Percentiles rank a stretch among this genome's conserved stretches.
Conservation (phyloP, 495 filamentous ascomycete genomes). For the Aspergillus egyptiacus region DNA sequence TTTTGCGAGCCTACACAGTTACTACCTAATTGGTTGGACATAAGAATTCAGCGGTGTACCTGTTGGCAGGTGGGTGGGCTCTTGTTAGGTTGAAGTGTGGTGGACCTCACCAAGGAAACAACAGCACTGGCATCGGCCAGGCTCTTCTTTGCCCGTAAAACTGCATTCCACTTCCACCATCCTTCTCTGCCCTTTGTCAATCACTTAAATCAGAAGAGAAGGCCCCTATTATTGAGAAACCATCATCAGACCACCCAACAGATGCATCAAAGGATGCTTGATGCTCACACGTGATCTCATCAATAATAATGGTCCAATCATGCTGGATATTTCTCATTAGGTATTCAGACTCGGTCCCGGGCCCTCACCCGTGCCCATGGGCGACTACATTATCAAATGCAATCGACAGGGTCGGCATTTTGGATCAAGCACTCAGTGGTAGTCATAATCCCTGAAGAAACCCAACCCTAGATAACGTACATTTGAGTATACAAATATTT, state of each 20-base stretch:
- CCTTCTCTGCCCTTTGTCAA: too few relatives aligned
- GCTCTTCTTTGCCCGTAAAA: too few relatives aligned
- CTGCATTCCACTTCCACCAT: too few relatives aligned
- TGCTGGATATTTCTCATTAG: too few relatives aligned
- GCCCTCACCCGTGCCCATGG: neutral
- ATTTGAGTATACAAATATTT: neutral
- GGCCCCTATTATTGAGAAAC: too few relatives aligned
- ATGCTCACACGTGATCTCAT: neutral
- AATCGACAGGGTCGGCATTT: neutral
- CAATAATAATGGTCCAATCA: neutral
- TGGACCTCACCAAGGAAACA: too few relatives aligned
- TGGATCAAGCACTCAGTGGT: neutral
- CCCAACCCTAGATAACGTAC: neutral
- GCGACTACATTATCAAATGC: neutral
- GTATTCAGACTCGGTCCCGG: neutral
- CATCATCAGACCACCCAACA: neutral
- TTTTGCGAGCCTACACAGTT: too few relatives aligned
- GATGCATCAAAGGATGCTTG: neutral
- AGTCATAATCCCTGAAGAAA: neutral
- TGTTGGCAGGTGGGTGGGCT: too few relatives aligned
- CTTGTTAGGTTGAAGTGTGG: neutral
- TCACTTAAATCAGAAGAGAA: too few relatives aligned
- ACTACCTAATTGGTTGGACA: neutral
- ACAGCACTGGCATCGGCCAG: too few relatives aligned
- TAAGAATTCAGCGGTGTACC: neutral